Conservation (phyloP, 1,139 yeast genomes). For the Spencermartinsiella ligniputridi region DNA sequence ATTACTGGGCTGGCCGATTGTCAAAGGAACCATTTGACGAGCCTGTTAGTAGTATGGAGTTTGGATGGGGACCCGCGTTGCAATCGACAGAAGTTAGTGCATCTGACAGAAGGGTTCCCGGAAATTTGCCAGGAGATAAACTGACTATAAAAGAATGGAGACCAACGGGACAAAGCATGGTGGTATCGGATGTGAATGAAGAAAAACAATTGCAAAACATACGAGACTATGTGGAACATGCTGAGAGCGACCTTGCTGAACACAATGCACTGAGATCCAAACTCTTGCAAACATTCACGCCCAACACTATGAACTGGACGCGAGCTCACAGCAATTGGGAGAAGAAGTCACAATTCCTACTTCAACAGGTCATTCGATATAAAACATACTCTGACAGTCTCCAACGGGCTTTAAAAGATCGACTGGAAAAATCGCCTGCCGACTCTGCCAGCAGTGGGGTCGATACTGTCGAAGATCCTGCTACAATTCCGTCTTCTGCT, state of each 20-base stretch:
- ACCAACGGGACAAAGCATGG: constrained; percentile 30
- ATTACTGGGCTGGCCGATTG: constrained; percentile 83
- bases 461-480: not conserved
- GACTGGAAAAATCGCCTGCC: constrained; percentile 13
- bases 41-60: constrained; percentile 67
- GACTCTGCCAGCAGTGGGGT: not conserved
- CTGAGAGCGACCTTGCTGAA: constrained; percentile 28
- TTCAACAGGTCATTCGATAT: constrained; percentile 31
- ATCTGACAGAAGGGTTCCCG: constrained; percentile 4
- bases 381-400: constrained; percentile 28
- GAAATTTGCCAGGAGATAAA: constrained; percentile 25
- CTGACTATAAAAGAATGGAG: constrained; percentile 30
- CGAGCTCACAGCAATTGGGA: constrained; percentile 34
- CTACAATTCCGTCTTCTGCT: not conserved
- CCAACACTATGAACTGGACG: constrained; percentile 24
- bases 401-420: constrained; percentile 22
- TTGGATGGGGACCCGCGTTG: constrained; percentile 60
- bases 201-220: constrained; percentile 27
- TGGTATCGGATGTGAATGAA: constrained; percentile 31
- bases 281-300: constrained; percentile 25
- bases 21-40: constrained; percentile 67
- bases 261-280: constrained; percentile 28
- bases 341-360: constrained; percentile 29
- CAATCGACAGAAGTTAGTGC: not conserved
- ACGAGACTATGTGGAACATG: constrained; percentile 24